Base-by-base conservation (phyloP, 2,329 filamentous ascomycete species). In the Sclerotinia minor region DNA sequence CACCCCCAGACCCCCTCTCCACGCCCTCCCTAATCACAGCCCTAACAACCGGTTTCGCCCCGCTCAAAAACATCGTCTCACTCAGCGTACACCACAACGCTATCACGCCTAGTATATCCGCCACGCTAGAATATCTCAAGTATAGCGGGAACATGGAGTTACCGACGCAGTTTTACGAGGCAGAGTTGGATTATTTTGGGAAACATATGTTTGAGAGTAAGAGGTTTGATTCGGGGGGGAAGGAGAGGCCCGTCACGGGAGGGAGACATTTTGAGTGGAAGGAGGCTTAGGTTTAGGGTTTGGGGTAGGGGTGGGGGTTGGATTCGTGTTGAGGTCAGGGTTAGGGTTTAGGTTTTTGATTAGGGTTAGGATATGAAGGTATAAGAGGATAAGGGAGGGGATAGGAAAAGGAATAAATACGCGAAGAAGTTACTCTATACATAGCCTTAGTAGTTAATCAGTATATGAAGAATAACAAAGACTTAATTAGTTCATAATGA, bases 171-270 rank as follows among this genome's bases (percentile, higher is more conserved):
- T 91, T 92, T 74, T 88, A 89, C 79, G 88, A 91, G 77, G 88
- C 88, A 0, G 83, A 92, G 79, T 79, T 92, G 76, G 88, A 91
- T 74, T 90, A 87, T 73, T 92, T 92, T 75, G 89, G 89, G 0
- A 82, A 83, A 49, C 88, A 91, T 76, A 85, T 84, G 79, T 91
- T 85, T 75, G 87, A 90, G 74, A 80, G 82, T 70, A 83, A 83
- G 71, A 81, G 26, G 3, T 5, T 81, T 58, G 69, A 82, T 2
- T 84, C 6, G 1, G 88, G 45, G 55, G 80, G 60, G 79, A 82
- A 2, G 82, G 83, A 32, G 1, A 78, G 81, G 68, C 81, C 85
- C 2, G 79, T 78, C 70, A 87, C 63, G 13, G 52, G 63, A 17
- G 13, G 7, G 17, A 29, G 41, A 19, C 52, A 47, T 24, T 65